These are phyloP conservation scores for Pouteria glomerata DNA, from an alignment of 148 eudicot genomes.

Conservation along the genomic window DNA sequence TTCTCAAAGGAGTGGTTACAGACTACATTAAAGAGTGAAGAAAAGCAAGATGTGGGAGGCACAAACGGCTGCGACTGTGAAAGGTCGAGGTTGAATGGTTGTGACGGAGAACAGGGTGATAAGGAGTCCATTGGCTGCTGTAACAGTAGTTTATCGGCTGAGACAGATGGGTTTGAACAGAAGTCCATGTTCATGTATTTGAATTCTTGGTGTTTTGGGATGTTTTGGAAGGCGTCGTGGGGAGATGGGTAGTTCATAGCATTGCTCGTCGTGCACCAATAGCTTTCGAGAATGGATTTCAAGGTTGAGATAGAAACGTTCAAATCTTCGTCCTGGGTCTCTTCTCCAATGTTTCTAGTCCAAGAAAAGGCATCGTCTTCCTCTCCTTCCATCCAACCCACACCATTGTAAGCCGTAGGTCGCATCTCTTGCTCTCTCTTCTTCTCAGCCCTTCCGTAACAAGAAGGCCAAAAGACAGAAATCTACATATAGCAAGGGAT, in stretches of 20 bases:
- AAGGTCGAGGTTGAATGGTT: conserved; percentile 20
- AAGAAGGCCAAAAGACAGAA: no score
- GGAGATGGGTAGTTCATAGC: conserved; percentile 12
- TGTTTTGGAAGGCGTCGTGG: neutral
- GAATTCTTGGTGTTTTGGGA: conserved; percentile 2
- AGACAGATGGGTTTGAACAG: neutral
- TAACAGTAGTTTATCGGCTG: conserved; percentile 7
- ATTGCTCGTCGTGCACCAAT: conserved; percentile 29
- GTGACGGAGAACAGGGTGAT: conserved; percentile 23
- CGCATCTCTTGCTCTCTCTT: conserved; percentile 24
- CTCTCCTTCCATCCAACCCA: conserved; percentile 39
- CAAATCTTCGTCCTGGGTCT: conserved; percentile 1
- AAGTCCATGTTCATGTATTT: conserved; percentile 1
- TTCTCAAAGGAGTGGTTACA: conserved; percentile 28
- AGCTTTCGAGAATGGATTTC: conserved; percentile 35
- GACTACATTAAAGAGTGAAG: conserved; percentile 15
- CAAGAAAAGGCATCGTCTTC: conserved; percentile 38
- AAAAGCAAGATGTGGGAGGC: conserved; percentile 17
- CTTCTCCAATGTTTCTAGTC: conserved; percentile 13
- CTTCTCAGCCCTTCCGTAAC: no score
- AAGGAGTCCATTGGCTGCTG: conserved; percentile 20
- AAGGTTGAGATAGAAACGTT: conserved; percentile 24
- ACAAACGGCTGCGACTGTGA: conserved; percentile 17
- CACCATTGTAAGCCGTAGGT: conserved; percentile 28
- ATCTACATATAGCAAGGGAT: no score